Conservation (phyloP, 2,329 filamentous ascomycete genomes). For the Bimuria novae-zelandiae region DNA sequence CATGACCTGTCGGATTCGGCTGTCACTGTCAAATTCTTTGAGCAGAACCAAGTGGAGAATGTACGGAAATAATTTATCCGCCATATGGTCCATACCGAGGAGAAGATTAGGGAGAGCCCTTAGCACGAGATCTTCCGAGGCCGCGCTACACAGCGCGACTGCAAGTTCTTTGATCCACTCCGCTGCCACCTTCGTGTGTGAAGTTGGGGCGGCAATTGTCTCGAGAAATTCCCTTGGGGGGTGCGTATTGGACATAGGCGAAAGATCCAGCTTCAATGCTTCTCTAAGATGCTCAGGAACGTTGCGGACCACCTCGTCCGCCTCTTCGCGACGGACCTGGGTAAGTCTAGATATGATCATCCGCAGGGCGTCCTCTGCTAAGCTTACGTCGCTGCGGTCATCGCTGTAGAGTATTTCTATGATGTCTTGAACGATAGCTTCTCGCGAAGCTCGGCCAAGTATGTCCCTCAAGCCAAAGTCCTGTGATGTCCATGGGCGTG, state of each 20-base stretch:
- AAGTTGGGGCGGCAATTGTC: constrained; percentile 20
- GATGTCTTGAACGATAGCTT: constrained; percentile 45
- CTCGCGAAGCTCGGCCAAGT: constrained; percentile 34
- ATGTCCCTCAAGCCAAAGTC: constrained; percentile 24
- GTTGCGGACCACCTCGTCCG: constrained; percentile 33
- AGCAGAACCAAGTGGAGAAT: constrained; percentile 81
- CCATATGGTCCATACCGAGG: constrained; percentile 67
- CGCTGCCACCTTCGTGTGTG: constrained; percentile 24
- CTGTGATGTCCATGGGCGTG: constrained; percentile 33
- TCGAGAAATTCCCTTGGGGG: constrained; percentile 19
- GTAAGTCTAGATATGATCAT: constrained; percentile 34
- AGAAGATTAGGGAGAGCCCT: constrained; percentile 70
- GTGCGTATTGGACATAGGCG: constrained; percentile 12
- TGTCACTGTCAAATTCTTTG: constrained; percentile 66
- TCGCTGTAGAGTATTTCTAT: constrained; percentile 46
- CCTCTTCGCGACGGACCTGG: constrained; percentile 25
- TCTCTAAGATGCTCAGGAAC: constrained; percentile 37
- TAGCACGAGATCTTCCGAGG: constrained; percentile 69
- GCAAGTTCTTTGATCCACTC: constrained; percentile 67
- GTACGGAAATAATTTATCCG: constrained; percentile 77
- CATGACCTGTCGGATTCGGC: constrained; percentile 60
- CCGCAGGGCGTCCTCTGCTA: constrained; percentile 49
- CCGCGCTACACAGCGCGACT: constrained; percentile 56
- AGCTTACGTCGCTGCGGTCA: constrained; percentile 47
- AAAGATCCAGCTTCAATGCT: constrained; percentile 31